Evolutionary conservation across 192 early-diverging fungal species (phyloP).

Genomic region (Lobulomyces angularis): DNA sequence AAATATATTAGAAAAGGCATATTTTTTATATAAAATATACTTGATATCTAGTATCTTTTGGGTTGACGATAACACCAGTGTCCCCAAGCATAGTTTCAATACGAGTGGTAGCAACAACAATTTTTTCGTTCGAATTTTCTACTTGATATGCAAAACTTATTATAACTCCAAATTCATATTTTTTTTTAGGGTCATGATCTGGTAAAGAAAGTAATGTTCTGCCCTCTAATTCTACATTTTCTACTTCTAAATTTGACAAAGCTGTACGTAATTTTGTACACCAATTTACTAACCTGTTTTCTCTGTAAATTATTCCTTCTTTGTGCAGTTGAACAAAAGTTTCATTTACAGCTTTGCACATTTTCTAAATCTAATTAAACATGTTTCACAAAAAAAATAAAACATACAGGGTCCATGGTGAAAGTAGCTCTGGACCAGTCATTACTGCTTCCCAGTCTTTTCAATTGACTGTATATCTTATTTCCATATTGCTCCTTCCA

Average conservation of each 20-base stretch:
- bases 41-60: constrained; percentile 82
- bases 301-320: constrained; percentile 91
- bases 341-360: constrained; percentile 77
- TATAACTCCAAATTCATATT: constrained; percentile 98
- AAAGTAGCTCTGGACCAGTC: constrained; percentile 90
- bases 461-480: constrained; percentile 78
- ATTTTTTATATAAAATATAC: constrained; percentile 16
- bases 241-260: constrained; percentile 88
- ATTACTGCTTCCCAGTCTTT: constrained; percentile 77
- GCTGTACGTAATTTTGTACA: constrained; percentile 91
- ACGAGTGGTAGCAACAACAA: constrained; percentile 96
- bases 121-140: constrained; percentile 70
- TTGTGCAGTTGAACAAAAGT: constrained; percentile 89
- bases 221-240: constrained; percentile 77
- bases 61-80: constrained; percentile 90
- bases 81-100: constrained; percentile 99
- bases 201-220: constrained; percentile 76
- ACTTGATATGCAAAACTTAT: constrained; percentile 89
- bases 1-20: not conserved
- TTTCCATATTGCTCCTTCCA: constrained; percentile 84
- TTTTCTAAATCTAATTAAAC: constrained; percentile 21
- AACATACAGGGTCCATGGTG: constrained; percentile 71
- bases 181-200: constrained; percentile 82
- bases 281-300: constrained; percentile 97
- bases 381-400: not conserved